These are phyloP conservation scores for Nannizziopsis arthrosporioides DNA, from an alignment of 2,329 filamentous ascomycete genomes.

Conservation along the genomic window DNA sequence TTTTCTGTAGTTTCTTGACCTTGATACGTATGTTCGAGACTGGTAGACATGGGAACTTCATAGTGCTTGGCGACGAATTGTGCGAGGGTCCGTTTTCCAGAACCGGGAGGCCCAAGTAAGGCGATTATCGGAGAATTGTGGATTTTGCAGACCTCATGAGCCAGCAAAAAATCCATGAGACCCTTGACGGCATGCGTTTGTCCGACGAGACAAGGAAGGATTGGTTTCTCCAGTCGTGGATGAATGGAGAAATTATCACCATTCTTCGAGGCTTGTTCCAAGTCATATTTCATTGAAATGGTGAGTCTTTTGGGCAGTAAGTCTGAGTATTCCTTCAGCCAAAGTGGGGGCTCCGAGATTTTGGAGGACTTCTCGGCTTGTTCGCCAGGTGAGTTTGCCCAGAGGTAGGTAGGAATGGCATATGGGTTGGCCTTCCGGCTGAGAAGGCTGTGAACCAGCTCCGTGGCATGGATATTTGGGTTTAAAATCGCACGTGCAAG, in stretches of 20 bases:
- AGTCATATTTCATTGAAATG: constrained; percentile 10
- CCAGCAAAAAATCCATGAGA: constrained; percentile 3
- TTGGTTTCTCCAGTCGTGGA: not conserved
- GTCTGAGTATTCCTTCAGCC: not conserved
- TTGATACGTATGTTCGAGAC: not conserved
- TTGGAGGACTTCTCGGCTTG: not conserved
- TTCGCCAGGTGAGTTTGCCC: not conserved
- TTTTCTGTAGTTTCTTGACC: not conserved
- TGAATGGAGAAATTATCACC: not conserved
- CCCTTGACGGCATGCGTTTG: constrained; percentile 11
- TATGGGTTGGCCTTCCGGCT: constrained; percentile 11
- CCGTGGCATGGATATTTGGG: constrained; percentile 2
- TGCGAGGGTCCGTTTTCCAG: constrained; percentile 14
- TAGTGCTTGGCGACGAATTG: constrained; percentile 8
- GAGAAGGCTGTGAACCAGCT: constrained; percentile 11
- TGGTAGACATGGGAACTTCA: not conserved
- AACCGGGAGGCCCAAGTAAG: constrained; percentile 13
- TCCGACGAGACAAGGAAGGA: constrained; percentile 9
- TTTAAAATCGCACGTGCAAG: constrained; percentile 13
- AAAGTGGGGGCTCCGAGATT: not conserved
- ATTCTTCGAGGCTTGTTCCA: constrained; percentile 7
- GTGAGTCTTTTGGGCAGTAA: not conserved
- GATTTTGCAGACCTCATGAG: constrained; percentile 6
- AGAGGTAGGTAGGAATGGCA: constrained; percentile 10
- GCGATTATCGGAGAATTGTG: constrained; percentile 10